Base-by-base conservation (phyloP, 108 stramenopile species). In the Fragilaria crotonensis region DNA sequence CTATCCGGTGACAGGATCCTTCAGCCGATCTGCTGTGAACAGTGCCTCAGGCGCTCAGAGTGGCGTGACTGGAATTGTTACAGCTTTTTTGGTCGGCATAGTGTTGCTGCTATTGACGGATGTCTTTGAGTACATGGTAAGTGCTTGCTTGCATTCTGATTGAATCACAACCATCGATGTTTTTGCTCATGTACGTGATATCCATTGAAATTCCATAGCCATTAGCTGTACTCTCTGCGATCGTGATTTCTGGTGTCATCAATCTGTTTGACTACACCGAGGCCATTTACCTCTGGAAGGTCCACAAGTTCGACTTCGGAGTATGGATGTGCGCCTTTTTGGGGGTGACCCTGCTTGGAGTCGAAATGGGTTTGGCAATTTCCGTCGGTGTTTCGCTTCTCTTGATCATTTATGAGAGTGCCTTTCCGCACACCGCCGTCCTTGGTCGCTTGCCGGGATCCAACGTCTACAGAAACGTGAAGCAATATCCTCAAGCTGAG, bases 21-120 rank as follows among this genome's bases (percentile, higher is more conserved):
- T 95, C 36, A 62, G 64, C 41, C 76, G 87, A 36, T 84, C 83
- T 11, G 79, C 90, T 21, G 88, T 95, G 54, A 83, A 88, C 58
- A 77, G 75, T 52, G 73, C 76, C 1, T 58, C 56, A 29, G 86
- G 87, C 3, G 89, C 87, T 11, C 59, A 78, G 48, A 81, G 78
- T 53, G 76, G 77, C 5, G 59, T 92, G 9, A 73, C 72, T 30
- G 68, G 64, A 33, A 66, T 93, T 28, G 64, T 93, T 25, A 78
- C 89, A 0, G 80, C 76, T 2, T 32, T 73, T 3, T 33, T 93
- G 45, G 80, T 93, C 47, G 58, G 57, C 20, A 19, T 95, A 17
- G 83, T 77, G 26, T 41, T 95, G 14, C 41, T 88, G 25, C 73
- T 76, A 18, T 75, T 93, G 63, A 89, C 90, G 7, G 58, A 76